These are phyloP conservation scores for Trichoderma brevicompactum DNA, from an alignment of 2,329 filamentous ascomycete genomes.

Conservation along the genomic window DNA sequence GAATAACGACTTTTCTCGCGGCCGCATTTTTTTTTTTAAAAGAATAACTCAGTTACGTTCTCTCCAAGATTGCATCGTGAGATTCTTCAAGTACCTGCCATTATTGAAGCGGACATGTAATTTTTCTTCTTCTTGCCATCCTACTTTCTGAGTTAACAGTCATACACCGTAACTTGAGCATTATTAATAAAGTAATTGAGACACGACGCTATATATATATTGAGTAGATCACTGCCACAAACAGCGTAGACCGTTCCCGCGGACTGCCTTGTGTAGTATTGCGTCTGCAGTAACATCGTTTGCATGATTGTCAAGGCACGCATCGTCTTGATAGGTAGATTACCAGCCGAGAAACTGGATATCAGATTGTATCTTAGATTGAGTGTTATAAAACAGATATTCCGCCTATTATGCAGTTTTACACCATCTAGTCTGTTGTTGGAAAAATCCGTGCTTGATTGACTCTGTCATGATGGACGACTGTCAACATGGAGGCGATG, in stretches of 20 bases:
- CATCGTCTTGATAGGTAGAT: neutral
- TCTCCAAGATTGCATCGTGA: neutral
- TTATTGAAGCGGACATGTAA: neutral
- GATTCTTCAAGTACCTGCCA: neutral
- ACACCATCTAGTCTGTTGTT: too few species aligned
- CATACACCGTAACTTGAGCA: neutral
- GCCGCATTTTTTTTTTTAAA: neutral
- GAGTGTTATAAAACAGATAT: too few species aligned
- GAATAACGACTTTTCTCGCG: conserved; percentile 15
- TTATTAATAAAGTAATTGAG: too few species aligned
- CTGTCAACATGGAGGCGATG: too few species aligned
- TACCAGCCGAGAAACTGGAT: neutral
- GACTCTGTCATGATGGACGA: too few species aligned
- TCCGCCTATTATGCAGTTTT: too few species aligned
- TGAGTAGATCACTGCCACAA: neutral
- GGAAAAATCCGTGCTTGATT: too few species aligned
- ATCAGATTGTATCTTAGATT: neutral
- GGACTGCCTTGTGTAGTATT: neutral
- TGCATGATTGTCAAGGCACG: neutral
- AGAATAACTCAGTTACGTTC: too few species aligned
- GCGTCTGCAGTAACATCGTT: neutral
- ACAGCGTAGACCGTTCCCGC: neutral
- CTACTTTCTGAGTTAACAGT: neutral
- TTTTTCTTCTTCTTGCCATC: too few species aligned
- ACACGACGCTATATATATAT: too few species aligned